Evolutionary conservation across 257 asterid species (phyloP).

Genomic region (Solanum commersonii): DNA sequence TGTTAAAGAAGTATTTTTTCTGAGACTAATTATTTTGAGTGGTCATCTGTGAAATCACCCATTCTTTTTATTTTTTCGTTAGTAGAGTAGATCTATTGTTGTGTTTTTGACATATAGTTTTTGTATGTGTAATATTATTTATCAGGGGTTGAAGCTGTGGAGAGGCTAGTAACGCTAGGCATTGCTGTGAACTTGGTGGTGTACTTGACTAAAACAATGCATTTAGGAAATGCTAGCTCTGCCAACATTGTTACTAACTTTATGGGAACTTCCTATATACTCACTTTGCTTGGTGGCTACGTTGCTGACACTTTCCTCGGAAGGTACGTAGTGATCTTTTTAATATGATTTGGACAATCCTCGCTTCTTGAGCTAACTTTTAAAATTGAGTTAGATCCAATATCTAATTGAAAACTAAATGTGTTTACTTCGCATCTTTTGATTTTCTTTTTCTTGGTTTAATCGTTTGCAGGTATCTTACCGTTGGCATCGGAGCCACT

Average conservation of each 20-base stretch:
- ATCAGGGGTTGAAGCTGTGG: slow-evolving; percentile 56
- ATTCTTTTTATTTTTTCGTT: background rate
- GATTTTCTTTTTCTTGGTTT: background rate
- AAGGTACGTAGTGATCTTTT: slow-evolving; percentile 26
- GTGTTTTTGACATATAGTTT: background rate
- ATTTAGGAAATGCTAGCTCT: slow-evolving; percentile 66
- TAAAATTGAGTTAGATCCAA: background rate
- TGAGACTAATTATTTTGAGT: background rate
- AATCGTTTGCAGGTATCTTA: slow-evolving; percentile 42
- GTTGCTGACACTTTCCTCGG: slow-evolving; percentile 74
- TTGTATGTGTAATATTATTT: background rate
- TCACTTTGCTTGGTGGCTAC: slow-evolving; percentile 72
- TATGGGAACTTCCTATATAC: slow-evolving; percentile 81
- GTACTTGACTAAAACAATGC: slow-evolving; percentile 76
- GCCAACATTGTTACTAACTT: slow-evolving; percentile 78
- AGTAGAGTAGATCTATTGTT: background rate
- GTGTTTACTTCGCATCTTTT: background rate
- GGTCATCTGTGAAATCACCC: background rate
- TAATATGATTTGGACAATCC: background rate
- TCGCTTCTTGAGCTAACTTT: background rate
- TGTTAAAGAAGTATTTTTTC: no score
- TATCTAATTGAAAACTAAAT: background rate
- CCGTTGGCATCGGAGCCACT: slow-evolving; percentile 60
- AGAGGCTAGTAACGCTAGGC: slow-evolving; percentile 78
- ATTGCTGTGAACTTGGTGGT: slow-evolving; percentile 83